A percentile compares a stretch with the other conserved stretches of the same genome.
Evolutionary conservation across 768 basidiomycete species (phyloP).

Genomic region (Collybia sp.): DNA sequence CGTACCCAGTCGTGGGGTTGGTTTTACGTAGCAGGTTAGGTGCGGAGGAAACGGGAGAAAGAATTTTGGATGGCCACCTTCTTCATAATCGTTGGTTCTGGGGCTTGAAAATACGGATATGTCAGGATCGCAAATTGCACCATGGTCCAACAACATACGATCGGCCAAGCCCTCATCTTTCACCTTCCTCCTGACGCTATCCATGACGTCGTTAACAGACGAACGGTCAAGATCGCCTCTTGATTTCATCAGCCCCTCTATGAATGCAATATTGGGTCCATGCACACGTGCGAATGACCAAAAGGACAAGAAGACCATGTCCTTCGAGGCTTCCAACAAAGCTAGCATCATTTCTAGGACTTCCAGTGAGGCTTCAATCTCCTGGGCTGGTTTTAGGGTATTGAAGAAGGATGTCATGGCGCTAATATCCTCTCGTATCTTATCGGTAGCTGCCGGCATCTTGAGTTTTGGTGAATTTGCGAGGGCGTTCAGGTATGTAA

Average conservation of each 20-base stretch:
- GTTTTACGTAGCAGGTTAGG: constrained; percentile 17
- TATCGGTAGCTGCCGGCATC: constrained; percentile 81
- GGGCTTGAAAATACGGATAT: constrained; percentile 36
- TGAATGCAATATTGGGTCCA: constrained; percentile 89
- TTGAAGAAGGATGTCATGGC: constrained; percentile 79
- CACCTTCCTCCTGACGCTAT: constrained; percentile 86
- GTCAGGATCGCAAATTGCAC: constrained; percentile 1
- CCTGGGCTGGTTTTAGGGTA: constrained; percentile 69
- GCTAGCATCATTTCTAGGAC: constrained; percentile 80
- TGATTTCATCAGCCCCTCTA: constrained; percentile 86
- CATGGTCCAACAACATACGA: constrained; percentile 46
- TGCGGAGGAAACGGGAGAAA: constrained; percentile 72
- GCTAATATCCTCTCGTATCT: constrained; percentile 78
- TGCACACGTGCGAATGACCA: constrained; percentile 92
- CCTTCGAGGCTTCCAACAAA: constrained; percentile 82
- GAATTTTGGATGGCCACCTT: constrained; percentile 74
- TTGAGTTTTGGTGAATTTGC: constrained; percentile 79
- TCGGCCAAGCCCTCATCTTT: constrained; percentile 83
- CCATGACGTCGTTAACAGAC: constrained; percentile 87
- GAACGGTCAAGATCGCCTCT: constrained; percentile 90
- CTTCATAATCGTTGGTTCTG: constrained; percentile 89
- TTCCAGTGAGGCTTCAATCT: constrained; percentile 80
- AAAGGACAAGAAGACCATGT: constrained; percentile 88
- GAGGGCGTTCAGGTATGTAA: constrained; percentile 85
- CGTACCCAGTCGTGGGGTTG: constrained; percentile 10